phyloP scores from a whole-genome alignment of 495 filamentous ascomycete species.

The Venustampulla echinocandica region DNA sequence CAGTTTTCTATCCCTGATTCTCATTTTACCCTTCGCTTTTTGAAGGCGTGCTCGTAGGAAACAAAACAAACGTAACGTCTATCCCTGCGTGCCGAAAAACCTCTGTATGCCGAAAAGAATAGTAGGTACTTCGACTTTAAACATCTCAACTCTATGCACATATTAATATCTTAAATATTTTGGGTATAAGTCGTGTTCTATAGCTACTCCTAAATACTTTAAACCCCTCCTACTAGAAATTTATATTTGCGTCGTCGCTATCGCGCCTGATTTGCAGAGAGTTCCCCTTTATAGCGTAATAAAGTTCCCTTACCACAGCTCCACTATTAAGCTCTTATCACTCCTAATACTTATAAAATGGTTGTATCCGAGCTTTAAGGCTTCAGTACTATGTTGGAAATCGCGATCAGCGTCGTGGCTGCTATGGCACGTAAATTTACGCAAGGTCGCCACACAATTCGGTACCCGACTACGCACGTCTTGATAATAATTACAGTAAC shows the following conservation, averaged over 20 bases:
- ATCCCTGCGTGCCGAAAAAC: not conserved
- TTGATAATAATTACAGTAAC: not conserved
- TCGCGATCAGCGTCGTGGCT: too few relatives aligned
- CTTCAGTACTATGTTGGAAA: too few relatives aligned
- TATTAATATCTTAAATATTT: not conserved
- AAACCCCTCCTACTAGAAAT: slow-evolving; percentile 1
- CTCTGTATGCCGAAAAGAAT: too few relatives aligned
- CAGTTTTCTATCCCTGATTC: too few relatives aligned
- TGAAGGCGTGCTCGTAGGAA: too few relatives aligned
- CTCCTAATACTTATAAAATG: slow-evolving; percentile 1
- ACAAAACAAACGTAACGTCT: not conserved
- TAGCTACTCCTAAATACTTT: slow-evolving; percentile 3
- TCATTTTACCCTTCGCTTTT: too few relatives aligned
- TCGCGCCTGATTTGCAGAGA: not conserved
- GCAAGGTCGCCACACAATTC: not conserved
- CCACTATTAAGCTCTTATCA: slow-evolving; percentile 4
- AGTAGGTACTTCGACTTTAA: not conserved
- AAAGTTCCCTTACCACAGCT: not conserved
- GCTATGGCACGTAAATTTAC: not conserved
- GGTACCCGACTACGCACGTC: not conserved
- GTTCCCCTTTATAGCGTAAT: not conserved
- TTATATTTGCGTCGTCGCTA: slow-evolving; percentile 3
- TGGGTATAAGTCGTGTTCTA: not conserved
- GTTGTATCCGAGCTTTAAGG: too few relatives aligned
- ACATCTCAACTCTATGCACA: slow-evolving; percentile 1